phyloP scores from a whole-genome alignment of 345 rosid genomes.

The Rhodomyrtus tomentosa region DNA sequence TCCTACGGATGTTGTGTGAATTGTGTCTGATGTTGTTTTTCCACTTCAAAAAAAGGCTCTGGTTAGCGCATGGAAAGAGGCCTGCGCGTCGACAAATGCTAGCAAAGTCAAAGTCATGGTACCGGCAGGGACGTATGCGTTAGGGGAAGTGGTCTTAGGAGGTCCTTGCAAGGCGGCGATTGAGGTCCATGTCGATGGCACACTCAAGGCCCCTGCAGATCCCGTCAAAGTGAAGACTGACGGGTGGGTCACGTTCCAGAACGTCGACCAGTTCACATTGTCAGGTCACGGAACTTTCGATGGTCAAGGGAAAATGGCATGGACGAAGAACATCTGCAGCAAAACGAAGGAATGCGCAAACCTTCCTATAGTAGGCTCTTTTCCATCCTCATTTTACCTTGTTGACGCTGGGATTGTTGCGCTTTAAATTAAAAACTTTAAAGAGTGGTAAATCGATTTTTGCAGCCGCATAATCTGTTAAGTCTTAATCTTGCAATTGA shows the following conservation, averaged over 20 bases:
- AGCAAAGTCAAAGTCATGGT: constrained; percentile 11
- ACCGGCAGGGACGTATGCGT: constrained; percentile 25
- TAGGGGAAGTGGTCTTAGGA: constrained; percentile 8
- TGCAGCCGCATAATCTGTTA: neutral
- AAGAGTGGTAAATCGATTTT: neutral
- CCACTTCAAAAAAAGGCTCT: constrained; percentile 11
- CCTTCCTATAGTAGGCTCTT: constrained; percentile 32
- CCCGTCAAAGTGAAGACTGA: constrained; percentile 9
- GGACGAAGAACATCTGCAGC: constrained; percentile 20
- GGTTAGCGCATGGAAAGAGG: constrained; percentile 26
- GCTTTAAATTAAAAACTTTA: neutral
- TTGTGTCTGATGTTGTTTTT: neutral
- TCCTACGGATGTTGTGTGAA: neutral
- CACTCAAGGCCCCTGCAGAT: constrained; percentile 25
- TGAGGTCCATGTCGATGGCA: constrained; percentile 18
- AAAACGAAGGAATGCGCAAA: constrained; percentile 11
- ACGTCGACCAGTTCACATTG: constrained; percentile 20
- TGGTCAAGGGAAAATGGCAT: constrained; percentile 45
- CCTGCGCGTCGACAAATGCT: constrained; percentile 28
- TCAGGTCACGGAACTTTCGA: constrained; percentile 51
- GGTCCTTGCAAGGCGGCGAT: constrained; percentile 39
- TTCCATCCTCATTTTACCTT: neutral
- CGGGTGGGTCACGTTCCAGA: constrained; percentile 32
- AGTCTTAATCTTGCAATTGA: neutral
- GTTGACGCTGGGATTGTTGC: neutral